phyloP scores from a whole-genome alignment of 139 green algal genomes.

The Chlorella sp. region DNA sequence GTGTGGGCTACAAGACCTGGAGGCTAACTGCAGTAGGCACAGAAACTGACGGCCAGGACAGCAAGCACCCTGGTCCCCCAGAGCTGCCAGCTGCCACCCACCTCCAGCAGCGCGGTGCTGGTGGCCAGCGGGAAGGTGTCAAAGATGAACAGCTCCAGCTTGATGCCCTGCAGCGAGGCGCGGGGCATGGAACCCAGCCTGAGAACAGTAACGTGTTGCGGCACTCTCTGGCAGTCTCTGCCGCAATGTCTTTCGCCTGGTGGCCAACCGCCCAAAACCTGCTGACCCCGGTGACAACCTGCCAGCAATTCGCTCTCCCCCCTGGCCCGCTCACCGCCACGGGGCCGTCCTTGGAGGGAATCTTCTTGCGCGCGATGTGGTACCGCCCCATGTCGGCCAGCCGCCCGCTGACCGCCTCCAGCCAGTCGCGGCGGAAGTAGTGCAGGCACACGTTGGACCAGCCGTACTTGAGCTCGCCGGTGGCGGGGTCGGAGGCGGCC shows the following conservation, averaged over 20 bases:
- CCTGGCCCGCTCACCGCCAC: slow-evolving; percentile 38
- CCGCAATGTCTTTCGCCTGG: too few relatives aligned
- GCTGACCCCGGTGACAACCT: too few relatives aligned
- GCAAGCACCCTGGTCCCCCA: too few relatives aligned
- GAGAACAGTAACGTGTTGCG: not conserved
- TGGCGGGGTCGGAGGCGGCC: slow-evolving; percentile 58
- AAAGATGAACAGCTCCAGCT: slow-evolving; percentile 98
- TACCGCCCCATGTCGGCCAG: slow-evolving; percentile 60
- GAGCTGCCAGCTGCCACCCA: too few relatives aligned
- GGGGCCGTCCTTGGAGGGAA: slow-evolving; percentile 66
- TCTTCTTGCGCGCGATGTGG: slow-evolving; percentile 91
- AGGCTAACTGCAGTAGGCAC: too few relatives aligned
- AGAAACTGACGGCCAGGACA: too few relatives aligned
- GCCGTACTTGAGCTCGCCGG: slow-evolving; percentile 76
- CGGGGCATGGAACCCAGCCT: not conserved
- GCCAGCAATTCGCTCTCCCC: not conserved
- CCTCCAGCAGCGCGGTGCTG: slow-evolving; percentile 62
- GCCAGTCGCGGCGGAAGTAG: slow-evolving; percentile 86
- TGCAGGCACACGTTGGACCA: slow-evolving; percentile 98
- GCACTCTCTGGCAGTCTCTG: too few relatives aligned
- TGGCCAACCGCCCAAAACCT: not conserved
- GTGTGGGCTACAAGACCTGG: too few relatives aligned
- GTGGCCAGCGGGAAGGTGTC: slow-evolving; percentile 85
- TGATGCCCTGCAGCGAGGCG: slow-evolving; percentile 73
- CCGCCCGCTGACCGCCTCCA: slow-evolving; percentile 53